Conservation (phyloP, 2,329 filamentous ascomycete genomes). For the Phialophora expanda region DNA sequence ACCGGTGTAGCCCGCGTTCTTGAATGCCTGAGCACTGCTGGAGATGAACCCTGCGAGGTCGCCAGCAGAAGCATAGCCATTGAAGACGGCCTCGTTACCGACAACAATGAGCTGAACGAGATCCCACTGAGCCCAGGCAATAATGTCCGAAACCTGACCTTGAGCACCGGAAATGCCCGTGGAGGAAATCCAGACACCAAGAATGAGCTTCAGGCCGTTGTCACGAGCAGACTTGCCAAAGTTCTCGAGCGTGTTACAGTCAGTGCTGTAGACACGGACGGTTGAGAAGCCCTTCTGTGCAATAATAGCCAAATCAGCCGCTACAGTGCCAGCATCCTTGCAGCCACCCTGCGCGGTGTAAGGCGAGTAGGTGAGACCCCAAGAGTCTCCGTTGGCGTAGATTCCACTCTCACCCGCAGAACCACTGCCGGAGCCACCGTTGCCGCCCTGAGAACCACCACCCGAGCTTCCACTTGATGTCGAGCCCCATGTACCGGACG, state of each 20-base stretch:
- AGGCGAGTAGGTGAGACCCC: constrained; percentile 81
- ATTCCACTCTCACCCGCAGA: constrained; percentile 32
- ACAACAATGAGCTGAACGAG: constrained; percentile 80
- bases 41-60: constrained; percentile 74
- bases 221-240: constrained; percentile 72
- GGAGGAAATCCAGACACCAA: constrained; percentile 83
- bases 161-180: constrained; percentile 66
- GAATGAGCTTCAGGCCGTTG: constrained; percentile 76
- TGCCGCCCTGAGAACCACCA: constrained; percentile 28
- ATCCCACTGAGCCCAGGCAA: constrained; percentile 74
- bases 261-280: constrained; percentile 86
- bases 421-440: constrained; percentile 29
- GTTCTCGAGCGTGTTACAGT: constrained; percentile 80
- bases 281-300: constrained; percentile 69
- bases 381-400: constrained; percentile 55
- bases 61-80: constrained; percentile 67
- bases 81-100: constrained; percentile 89
- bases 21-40: constrained; percentile 68
- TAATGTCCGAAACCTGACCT: constrained; percentile 75
- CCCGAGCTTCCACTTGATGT: constrained; percentile 32
- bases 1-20: constrained; percentile 70
- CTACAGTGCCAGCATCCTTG: constrained; percentile 66
- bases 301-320: constrained; percentile 66
- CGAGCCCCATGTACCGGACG: constrained; percentile 21
- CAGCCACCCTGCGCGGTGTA: constrained; percentile 66